Evolutionary conservation across 108 stramenopile species (phyloP).

Genomic region (Cylindrotheca fusiformis): DNA sequence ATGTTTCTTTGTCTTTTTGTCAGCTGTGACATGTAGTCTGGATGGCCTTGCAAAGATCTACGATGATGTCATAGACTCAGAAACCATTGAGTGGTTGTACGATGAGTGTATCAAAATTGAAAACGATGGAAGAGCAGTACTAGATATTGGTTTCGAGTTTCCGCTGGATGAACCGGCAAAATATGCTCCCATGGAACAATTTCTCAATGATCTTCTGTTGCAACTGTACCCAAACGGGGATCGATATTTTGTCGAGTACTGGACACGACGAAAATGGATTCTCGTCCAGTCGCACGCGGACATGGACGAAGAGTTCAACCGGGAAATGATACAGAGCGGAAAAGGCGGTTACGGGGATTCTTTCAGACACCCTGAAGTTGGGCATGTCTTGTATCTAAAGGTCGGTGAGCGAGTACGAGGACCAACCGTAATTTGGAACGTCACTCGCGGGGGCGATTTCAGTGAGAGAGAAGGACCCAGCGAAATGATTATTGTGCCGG

Average conservation of each 20-base stretch:
- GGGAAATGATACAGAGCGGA: not conserved
- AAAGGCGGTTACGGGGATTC: not conserved
- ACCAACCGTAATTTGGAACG: constrained; percentile 48
- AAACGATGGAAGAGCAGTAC: not conserved
- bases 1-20: no score
- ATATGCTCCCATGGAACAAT: constrained; percentile 14
- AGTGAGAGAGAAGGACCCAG: constrained; percentile 13
- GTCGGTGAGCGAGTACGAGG: constrained; percentile 49
- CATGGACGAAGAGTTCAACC: constrained; percentile 54
- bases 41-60: constrained; percentile 1
- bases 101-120: not conserved
- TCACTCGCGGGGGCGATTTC: constrained; percentile 44
- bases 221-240: not conserved
- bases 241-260: constrained; percentile 48
- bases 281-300: constrained; percentile 63
- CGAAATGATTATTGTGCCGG: constrained; percentile 42
- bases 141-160: constrained; percentile 1
- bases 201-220: constrained; percentile 9
- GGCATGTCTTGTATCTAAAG: constrained; percentile 59
- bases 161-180: constrained; percentile 6
- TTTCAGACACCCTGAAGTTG: constrained; percentile 24
- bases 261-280: constrained; percentile 56
- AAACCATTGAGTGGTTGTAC: constrained; percentile 4
- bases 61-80: not conserved
- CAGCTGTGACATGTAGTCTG: no score